Base-by-base conservation (phyloP, 805 yeast species). In the Schwanniomyces occidentalis region DNA sequence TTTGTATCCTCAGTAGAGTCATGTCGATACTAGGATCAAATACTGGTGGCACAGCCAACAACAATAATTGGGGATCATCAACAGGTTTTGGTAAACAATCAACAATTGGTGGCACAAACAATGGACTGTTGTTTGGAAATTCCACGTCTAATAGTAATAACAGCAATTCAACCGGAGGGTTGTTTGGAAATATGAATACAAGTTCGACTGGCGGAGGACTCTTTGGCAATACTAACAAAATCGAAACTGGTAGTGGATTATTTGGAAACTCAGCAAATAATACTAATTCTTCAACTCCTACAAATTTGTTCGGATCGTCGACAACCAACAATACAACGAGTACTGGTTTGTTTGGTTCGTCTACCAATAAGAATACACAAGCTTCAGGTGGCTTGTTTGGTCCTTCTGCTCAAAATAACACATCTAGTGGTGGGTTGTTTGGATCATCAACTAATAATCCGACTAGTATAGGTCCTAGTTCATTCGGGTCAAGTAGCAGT, bases 91-190 rank as follows among this genome's bases (percentile, higher is more conserved):
- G 46, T 5, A 38, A 43, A 24, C 46, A 53, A 9, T 35, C 53
- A 12, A 53, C 58, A 2, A 38, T 51, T 21, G 37, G 49, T 24
- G 51, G 46, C 12, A 26, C 40, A 7, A 29, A 34, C 14, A 23
- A 30, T 19, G 48, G 49, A 17, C 38, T 45, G 22, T 17, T 38
- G 19, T 40, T 44, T 33, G 46, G 46, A 6, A 44, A 26, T 23
- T 29, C 35, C 12, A 12, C 15, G 7, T 46, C 26, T 46, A 24
- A 46, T 8, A 42, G 44, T 6, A 47, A 54, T 4, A 56, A 55
- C 1, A 58, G 58, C 32, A 52, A 52, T 17, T 49, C 62, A 10
- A 48, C 60, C 14, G 51, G 56, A 3, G 60, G 63, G 3, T 29
- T 57, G 12, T 57, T 58, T 44, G 58, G 50, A 8, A 51, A 40